Conservation (phyloP, 495 filamentous ascomycete genomes). For the Neurospora sublineolata region DNA sequence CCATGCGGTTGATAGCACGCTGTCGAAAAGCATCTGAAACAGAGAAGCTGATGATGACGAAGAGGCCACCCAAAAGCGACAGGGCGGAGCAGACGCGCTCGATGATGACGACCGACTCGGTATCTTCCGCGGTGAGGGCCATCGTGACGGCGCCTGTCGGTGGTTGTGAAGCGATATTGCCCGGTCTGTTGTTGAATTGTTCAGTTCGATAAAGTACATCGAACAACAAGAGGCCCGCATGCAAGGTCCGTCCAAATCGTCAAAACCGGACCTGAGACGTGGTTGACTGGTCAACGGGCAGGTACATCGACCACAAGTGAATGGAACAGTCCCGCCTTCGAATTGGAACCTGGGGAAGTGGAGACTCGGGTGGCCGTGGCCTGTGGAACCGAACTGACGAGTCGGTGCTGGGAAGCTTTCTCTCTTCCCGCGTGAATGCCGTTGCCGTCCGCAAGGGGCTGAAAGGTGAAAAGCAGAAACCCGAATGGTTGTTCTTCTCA, state of each 20-base stretch:
- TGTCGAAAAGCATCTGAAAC: conserved; percentile 45
- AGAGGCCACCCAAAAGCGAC: conserved; percentile 58
- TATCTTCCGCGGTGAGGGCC: background rate
- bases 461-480: background rate
- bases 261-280: background rate
- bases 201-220: background rate
- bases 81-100: conserved; percentile 58
- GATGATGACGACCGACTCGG: conserved; percentile 43
- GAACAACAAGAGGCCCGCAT: background rate
- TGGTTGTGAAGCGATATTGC: background rate
- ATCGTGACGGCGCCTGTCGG: background rate
- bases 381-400: background rate
- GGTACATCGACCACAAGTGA: background rate
- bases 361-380: background rate
- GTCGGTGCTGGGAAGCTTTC: background rate
- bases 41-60: conserved; percentile 65
- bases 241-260: background rate
- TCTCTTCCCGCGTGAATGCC: background rate
- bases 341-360: background rate
- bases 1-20: conserved; percentile 75
- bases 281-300: background rate
- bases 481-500: background rate
- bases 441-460: background rate
- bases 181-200: background rate
- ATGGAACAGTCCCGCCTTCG: background rate